Percentiles rank a stretch among this genome's conserved stretches.
Evolutionary conservation across 2,329 filamentous ascomycete genomes (phyloP).

Genomic region (Sarocladiaceae sp.): DNA sequence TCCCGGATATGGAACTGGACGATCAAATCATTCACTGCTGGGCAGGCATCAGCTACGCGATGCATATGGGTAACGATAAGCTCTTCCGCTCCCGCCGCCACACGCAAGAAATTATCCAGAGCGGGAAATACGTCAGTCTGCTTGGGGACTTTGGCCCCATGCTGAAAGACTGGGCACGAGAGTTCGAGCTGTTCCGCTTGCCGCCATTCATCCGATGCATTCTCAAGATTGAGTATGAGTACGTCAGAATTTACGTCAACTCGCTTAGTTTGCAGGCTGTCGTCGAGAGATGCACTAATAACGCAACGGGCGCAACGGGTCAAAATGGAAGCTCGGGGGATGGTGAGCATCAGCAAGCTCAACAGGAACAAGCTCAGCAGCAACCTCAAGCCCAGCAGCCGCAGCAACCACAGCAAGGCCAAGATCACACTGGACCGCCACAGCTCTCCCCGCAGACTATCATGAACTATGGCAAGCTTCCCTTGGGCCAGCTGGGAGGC

Average conservation of each 20-base stretch:
- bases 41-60: conserved; percentile 88
- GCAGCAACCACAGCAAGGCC: conserved; percentile 17
- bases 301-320: conserved; percentile 47
- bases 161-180: conserved; percentile 71
- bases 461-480: conserved; percentile 60
- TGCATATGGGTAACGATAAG: conserved; percentile 85
- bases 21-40: conserved; percentile 80
- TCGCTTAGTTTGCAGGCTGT: conserved; percentile 92
- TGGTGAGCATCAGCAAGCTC: conserved; percentile 18
- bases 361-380: conserved; percentile 1
- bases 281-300: conserved; percentile 83
- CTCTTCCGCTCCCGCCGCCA: conserved; percentile 84
- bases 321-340: conserved; percentile 10
- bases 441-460: conserved; percentile 58
- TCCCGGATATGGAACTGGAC: conserved; percentile 62
- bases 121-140: conserved; percentile 74
- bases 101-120: conserved; percentile 85
- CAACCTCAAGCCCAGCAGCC: conserved; percentile 11
- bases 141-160: conserved; percentile 79
- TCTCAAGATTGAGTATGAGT: conserved; percentile 91
- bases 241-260: conserved; percentile 91
- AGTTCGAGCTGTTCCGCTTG: conserved; percentile 74
- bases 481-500: conserved; percentile 59
- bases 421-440: conserved; percentile 22
- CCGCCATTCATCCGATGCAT: conserved; percentile 68